These are phyloP conservation scores for Polyrhizophydium stewartii DNA, from an alignment of 371 early-diverging fungal genomes.

Conservation along the genomic window DNA sequence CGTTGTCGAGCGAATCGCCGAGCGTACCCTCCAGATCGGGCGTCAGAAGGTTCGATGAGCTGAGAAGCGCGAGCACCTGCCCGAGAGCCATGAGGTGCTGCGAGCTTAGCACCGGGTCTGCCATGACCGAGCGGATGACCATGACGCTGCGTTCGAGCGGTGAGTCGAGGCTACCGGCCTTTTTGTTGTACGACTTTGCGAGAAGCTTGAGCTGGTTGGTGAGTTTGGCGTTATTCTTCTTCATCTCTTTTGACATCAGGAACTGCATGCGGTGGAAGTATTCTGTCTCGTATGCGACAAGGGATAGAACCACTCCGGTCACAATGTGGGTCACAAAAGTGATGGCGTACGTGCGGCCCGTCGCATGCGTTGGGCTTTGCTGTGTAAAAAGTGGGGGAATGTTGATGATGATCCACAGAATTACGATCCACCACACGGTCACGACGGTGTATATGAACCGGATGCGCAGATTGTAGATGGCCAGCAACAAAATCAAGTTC, in stretches of 20 bases:
- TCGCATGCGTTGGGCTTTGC: background rate
- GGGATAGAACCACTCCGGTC: conserved; percentile 15
- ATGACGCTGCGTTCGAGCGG: conserved; percentile 46
- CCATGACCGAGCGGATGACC: conserved; percentile 39
- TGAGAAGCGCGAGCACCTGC: conserved; percentile 34
- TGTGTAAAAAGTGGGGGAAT: conserved; percentile 2
- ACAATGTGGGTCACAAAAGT: conserved; percentile 13
- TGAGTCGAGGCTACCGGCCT: conserved; percentile 43
- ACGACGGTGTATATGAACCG: conserved; percentile 25
- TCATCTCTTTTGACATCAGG: conserved; percentile 25
- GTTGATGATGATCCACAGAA: conserved; percentile 16
- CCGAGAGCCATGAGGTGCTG: conserved; percentile 29
- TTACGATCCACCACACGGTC: conserved; percentile 10
- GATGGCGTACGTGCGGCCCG: conserved; percentile 12
- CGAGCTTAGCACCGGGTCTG: conserved; percentile 36
- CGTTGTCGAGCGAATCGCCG: conserved; percentile 34
- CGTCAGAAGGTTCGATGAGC: conserved; percentile 38
- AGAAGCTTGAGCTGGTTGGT: conserved; percentile 42
- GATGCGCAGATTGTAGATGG: conserved; percentile 20
- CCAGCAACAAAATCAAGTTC: conserved; percentile 19
- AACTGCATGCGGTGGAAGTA: conserved; percentile 30
- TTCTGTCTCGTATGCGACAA: conserved; percentile 32
- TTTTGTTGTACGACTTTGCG: conserved; percentile 33
- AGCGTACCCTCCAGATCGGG: conserved; percentile 44
- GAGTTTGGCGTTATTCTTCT: conserved; percentile 40